These are phyloP conservation scores for Aspergillus fumigatus DNA, from an alignment of 2,329 filamentous ascomycete genomes.

Conservation along the genomic window DNA sequence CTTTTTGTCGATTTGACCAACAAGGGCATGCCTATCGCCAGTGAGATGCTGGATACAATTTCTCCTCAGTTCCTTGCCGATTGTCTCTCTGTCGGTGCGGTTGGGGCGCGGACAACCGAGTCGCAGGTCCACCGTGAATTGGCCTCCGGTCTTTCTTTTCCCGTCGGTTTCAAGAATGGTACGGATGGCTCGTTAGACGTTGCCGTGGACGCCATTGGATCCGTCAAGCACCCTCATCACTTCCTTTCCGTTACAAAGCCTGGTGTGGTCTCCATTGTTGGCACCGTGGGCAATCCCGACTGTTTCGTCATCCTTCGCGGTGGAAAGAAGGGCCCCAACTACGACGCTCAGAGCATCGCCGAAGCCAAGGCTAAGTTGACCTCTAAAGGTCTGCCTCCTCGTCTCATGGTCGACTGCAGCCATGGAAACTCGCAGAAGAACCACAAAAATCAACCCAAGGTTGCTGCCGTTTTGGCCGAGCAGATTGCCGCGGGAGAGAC, in stretches of 20 bases:
- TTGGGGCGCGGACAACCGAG: slow-evolving; percentile 95
- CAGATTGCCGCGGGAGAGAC: slow-evolving; percentile 82
- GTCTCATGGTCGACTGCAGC: slow-evolving; percentile 96
- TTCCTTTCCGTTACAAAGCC: slow-evolving; percentile 98
- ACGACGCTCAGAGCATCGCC: slow-evolving; percentile 76
- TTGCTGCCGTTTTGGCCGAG: slow-evolving; percentile 72
- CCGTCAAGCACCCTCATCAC: slow-evolving; percentile 87
- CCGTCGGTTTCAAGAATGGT: slow-evolving; percentile 98
- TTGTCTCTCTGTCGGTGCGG: slow-evolving; percentile 81
- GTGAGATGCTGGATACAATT: slow-evolving; percentile 97
- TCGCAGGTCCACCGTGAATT: slow-evolving; percentile 93
- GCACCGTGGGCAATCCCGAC: slow-evolving; percentile 91
- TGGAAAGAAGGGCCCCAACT: slow-evolving; percentile 91
- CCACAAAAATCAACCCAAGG: slow-evolving; percentile 95
- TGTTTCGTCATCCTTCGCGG: slow-evolving; percentile 95
- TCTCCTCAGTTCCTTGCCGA: slow-evolving; percentile 96
- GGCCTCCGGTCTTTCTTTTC: slow-evolving; percentile 90
- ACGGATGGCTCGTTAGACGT: slow-evolving; percentile 88
- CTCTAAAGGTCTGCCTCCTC: slow-evolving; percentile 67
- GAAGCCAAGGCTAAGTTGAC: slow-evolving; percentile 75
- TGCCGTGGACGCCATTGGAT: slow-evolving; percentile 91
- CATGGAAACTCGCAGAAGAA: slow-evolving; percentile 96
- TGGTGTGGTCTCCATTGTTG: slow-evolving; percentile 89
- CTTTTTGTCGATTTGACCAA: slow-evolving; percentile 89
- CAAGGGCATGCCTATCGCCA: slow-evolving; percentile 92